A percentile compares a stretch with the other conserved stretches of the same genome.
These are phyloP conservation scores for Cryphonectria naterciae DNA, from an alignment of 2,329 filamentous ascomycete genomes.

Conservation along the genomic window DNA sequence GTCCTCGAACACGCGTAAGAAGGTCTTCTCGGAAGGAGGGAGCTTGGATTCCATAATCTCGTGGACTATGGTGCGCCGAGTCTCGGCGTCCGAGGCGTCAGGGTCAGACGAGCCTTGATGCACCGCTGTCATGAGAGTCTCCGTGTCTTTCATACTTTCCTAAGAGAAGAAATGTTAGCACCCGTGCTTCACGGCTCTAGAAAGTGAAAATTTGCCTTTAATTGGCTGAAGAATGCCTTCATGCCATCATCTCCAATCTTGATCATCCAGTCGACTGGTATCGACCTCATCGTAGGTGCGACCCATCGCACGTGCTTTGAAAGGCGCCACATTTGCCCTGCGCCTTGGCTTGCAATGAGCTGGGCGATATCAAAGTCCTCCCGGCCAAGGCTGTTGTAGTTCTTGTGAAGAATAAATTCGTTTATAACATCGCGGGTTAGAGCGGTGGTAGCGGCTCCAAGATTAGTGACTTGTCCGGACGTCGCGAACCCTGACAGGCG, in stretches of 20 bases:
- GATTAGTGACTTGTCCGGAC: slow-evolving; percentile 8
- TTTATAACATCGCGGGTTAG: slow-evolving; percentile 27
- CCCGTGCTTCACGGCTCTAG: neutral
- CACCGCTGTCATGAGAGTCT: too few relatives aligned
- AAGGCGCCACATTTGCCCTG: slow-evolving; percentile 27
- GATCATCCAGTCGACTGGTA: slow-evolving; percentile 21
- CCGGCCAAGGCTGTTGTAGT: slow-evolving; percentile 24
- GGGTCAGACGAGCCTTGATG: too few relatives aligned
- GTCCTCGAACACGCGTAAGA: slow-evolving; percentile 40
- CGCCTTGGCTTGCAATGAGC: slow-evolving; percentile 22
- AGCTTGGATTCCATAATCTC: slow-evolving; percentile 39
- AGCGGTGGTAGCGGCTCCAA: slow-evolving; percentile 28
- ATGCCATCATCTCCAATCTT: slow-evolving; percentile 17
- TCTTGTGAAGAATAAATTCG: slow-evolving; percentile 29
- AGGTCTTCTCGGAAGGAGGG: slow-evolving; percentile 40
- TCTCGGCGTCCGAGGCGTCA: too few relatives aligned
- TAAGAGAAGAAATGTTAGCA: neutral
- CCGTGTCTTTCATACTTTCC: too few relatives aligned
- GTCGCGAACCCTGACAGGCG: slow-evolving; percentile 10
- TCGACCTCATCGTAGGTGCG: slow-evolving; percentile 22
- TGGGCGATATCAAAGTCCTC: slow-evolving; percentile 26
- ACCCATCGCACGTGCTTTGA: slow-evolving; percentile 32
- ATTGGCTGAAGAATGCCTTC: slow-evolving; percentile 17
- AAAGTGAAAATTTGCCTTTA: slow-evolving; percentile 13
- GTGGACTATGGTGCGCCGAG: slow-evolving; percentile 39